Evolutionary conservation across 2,329 filamentous ascomycete species (phyloP).

Genomic region (Xylariaceae sp.): DNA sequence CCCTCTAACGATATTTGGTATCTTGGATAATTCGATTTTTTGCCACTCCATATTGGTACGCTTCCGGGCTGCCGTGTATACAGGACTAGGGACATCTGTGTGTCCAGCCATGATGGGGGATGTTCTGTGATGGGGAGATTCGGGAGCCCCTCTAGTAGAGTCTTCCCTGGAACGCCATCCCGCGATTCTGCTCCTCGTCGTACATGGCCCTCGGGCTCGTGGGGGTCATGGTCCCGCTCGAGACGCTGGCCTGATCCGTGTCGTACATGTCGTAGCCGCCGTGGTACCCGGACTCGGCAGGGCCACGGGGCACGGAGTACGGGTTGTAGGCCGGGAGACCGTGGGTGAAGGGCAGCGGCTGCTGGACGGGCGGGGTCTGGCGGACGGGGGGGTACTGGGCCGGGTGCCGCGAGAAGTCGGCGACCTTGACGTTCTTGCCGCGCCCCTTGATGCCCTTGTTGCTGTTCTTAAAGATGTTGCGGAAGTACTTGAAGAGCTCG

Average conservation of each 20-base stretch:
- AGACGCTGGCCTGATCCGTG: slow-evolving; percentile 36
- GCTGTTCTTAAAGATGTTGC: slow-evolving; percentile 88
- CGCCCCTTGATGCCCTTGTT: slow-evolving; percentile 98
- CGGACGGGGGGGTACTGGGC: background rate
- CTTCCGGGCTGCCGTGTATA: too few species aligned
- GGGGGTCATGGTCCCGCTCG: slow-evolving; percentile 29
- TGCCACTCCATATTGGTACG: too few species aligned
- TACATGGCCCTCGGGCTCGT: slow-evolving; percentile 36
- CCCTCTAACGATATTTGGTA: background rate
- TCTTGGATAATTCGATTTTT: background rate
- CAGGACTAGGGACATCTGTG: too few species aligned
- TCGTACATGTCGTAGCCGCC: slow-evolving; percentile 42
- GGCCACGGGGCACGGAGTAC: slow-evolving; percentile 14
- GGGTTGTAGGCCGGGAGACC: slow-evolving; percentile 7
- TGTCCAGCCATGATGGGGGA: too few species aligned
- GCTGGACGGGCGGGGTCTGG: too few species aligned
- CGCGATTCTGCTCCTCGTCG: slow-evolving; percentile 35
- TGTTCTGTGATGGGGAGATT: too few species aligned
- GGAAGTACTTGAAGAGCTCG: slow-evolving; percentile 80
- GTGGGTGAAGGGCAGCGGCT: background rate
- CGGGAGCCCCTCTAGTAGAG: too few species aligned
- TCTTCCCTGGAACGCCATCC: slow-evolving; percentile 27
- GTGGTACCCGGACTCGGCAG: slow-evolving; percentile 23
- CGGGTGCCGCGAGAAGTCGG: slow-evolving; percentile 7
- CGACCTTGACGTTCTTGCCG: slow-evolving; percentile 74